These are phyloP conservation scores for Drosera capensis DNA, from an alignment of 148 eudicot genomes.

Conservation along the genomic window DNA sequence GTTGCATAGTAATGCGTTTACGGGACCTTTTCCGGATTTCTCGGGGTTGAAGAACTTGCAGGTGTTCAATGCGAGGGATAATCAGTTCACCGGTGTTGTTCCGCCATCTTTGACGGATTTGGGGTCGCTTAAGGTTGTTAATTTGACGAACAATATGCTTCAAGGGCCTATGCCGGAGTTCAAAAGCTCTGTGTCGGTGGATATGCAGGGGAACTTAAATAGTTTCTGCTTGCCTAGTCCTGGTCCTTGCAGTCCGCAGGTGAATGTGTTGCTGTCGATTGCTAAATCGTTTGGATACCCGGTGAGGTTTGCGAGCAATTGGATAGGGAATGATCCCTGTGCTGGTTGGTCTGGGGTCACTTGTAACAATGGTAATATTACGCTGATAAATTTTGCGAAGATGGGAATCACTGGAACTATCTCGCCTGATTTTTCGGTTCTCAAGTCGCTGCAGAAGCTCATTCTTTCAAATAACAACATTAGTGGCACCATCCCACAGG, in stretches of 20 bases:
- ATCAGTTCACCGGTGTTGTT: slow-evolving; percentile 63
- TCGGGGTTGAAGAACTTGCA: slow-evolving; percentile 45
- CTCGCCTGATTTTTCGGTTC: slow-evolving; percentile 50
- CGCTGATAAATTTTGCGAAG: slow-evolving; percentile 60
- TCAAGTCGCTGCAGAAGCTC: slow-evolving; percentile 64
- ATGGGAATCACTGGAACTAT: slow-evolving; percentile 67
- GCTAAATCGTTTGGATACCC: slow-evolving; percentile 61
- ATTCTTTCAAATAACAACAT: slow-evolving; percentile 72
- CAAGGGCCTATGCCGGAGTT: slow-evolving; percentile 87
- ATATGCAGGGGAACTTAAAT: slow-evolving; percentile 33
- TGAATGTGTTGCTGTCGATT: slow-evolving; percentile 39
- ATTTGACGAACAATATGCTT: slow-evolving; percentile 75
- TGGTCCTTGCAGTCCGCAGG: slow-evolving; percentile 64
- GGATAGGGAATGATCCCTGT: slow-evolving; percentile 89
- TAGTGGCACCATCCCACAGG: slow-evolving; percentile 63
- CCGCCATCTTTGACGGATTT: slow-evolving; percentile 48
- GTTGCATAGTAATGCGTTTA: slow-evolving; percentile 69
- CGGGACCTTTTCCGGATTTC: slow-evolving; percentile 85
- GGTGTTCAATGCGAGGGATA: slow-evolving; percentile 56
- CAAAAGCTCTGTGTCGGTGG: slow-evolving; percentile 41
- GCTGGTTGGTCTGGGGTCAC: slow-evolving; percentile 69
- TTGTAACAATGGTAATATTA: slow-evolving; percentile 60
- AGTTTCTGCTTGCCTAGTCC: slow-evolving; percentile 67
- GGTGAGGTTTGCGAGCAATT: slow-evolving; percentile 45
- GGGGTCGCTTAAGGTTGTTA: slow-evolving; percentile 50